Evolutionary conservation across 2,329 filamentous ascomycete species (phyloP), one percentile per base, ranked within the genome.

Genomic region (Calonectria pteridis): DNA sequence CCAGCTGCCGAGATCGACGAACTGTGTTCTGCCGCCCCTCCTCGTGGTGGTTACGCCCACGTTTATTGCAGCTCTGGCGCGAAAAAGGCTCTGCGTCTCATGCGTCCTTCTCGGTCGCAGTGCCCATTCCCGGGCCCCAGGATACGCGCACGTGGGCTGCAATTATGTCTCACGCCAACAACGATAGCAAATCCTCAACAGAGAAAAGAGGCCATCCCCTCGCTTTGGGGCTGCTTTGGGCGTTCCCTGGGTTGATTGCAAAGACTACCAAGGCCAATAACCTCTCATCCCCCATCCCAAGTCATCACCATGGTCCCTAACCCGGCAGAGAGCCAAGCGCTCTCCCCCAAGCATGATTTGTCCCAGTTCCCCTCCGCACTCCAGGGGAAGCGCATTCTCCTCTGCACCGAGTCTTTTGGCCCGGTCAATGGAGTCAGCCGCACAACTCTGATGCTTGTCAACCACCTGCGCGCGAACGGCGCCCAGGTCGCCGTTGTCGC

Each of bases 361-460:
- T 83, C 86, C 14, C 75, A 82, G 49, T 91, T 90, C 73, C 89
- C 89, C 0, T 51, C 81, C 1, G 79, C 85, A 11, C 86, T 94
- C n/a, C 84, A 86, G 46, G 91, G 90, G 13, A 92, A 91, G 82
- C 89, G 89, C 75, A 88, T 94, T 74, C 84, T 94, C 10, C 88
- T 94, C 10, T 93, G 92, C 74, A 94, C 92, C 18, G 93, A 94
- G 81, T 94, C 92, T 0, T 92, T 94, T 72, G 93, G 92, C 4
- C 93, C 93, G 0, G 91, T 94, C 81, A 94, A 94, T 80, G 93
- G 93, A n/a, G 93, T 94, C 58, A 93, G 91, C 78, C 88, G 92
- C 74, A 94, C 93, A 6, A 94, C 93, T 0, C 85, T 92, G 77
- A 93, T 92, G 86, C 88, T 94, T 66, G 91, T 94, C 68, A 90